Evolutionary conservation across 176 grass and related monocot genomes (phyloP), one percentile per base, ranked within the genome.

Genomic region (Cymbopogon citratus): DNA sequence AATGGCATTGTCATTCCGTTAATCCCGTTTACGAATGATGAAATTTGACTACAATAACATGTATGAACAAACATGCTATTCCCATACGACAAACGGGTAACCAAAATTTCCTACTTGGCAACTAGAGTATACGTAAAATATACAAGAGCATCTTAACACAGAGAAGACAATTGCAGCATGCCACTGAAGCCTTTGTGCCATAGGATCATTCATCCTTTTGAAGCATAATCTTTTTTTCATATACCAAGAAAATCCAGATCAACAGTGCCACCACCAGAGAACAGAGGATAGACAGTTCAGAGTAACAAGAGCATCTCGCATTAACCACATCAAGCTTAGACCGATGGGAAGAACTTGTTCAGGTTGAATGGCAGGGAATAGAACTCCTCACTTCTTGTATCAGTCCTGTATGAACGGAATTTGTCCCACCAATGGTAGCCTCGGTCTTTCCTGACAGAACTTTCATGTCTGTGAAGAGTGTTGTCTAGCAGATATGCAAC

Each of bases 311-410:
- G 29, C 19, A 54, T 74, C 66, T 74, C 26, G 5, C 80, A 71
- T 83, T 75, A 65, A 57, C 75, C 66, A 72, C 34, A 28, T 40
- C 59, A 83, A 79, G 27, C 74, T 95, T 85, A 99, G 16, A 99
- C 97, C 1, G 97, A 99, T 6, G 97, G 97, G 83, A 99, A 99
- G 83, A 99, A 99, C 60, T 96, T 99, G 74, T 99, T 96, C 21
- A 99, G 91, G 62, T 96, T 96, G 64, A 90, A 99, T 21, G 97
- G 97, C 74, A 99, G 85, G 45, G 93, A 86, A 63, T 99, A 99
- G 43, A 99, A 99, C 84, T 99, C 97, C 25, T 91, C 91, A 21
- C 93, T 99, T 80, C 97, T 89, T 7, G 43, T 85, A 54, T 99
- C 97, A 1, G 87, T 90, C 80, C 85, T 87, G 89, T 93, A 99